Conservation (phyloP, 805 yeast genomes). For the Lipomyces mesembrius region DNA sequence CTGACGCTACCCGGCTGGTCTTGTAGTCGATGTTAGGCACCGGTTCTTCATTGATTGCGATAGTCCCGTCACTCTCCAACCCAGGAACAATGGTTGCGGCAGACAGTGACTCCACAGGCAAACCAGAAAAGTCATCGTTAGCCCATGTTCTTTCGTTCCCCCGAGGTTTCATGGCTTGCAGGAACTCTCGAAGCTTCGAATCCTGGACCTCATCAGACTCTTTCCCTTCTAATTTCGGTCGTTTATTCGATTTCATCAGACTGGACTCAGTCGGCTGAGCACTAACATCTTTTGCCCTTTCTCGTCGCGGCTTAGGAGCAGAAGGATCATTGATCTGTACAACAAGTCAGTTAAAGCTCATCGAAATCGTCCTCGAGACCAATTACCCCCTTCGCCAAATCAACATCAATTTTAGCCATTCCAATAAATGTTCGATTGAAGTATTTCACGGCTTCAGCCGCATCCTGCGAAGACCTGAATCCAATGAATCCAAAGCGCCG, state of each 20-base stretch:
- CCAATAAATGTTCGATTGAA: constrained; percentile 81
- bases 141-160: constrained; percentile 76
- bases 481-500: constrained; percentile 95
- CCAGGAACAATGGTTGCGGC: constrained; percentile 45
- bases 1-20: background rate
- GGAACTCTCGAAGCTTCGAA: constrained; percentile 74
- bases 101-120: constrained; percentile 35
- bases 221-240: constrained; percentile 6
- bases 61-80: constrained; percentile 53
- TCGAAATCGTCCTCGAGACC: background rate
- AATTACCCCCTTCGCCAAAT: constrained; percentile 67
- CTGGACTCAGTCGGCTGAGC: background rate
- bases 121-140: constrained; percentile 51
- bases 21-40: background rate
- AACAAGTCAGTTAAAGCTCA: background rate
- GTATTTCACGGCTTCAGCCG: constrained; percentile 73
- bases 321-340: constrained; percentile 28
- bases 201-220: constrained; percentile 47
- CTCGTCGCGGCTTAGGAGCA: constrained; percentile 17
- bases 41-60: background rate
- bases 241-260: background rate
- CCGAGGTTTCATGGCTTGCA: constrained; percentile 81
- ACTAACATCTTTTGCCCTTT: background rate
- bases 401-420: constrained; percentile 78
- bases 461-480: constrained; percentile 72